Percentiles rank a stretch among this genome's conserved stretches.
These are phyloP conservation scores for Penicillium sp. DNA, from an alignment of 2,329 filamentous ascomycete species.

Conservation along the genomic window DNA sequence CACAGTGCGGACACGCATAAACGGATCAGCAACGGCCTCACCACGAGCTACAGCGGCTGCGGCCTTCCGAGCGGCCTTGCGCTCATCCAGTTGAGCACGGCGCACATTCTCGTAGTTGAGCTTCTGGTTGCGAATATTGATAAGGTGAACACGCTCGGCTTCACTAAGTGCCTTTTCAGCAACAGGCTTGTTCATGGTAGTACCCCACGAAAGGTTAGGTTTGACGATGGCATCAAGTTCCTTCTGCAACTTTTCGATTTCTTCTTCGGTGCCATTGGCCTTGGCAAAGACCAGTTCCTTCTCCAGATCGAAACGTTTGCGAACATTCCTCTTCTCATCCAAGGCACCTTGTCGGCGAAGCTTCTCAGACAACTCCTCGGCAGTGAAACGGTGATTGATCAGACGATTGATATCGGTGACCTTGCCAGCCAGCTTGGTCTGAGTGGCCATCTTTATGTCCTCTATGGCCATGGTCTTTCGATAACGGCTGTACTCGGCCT, in stretches of 20 bases:
- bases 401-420: slow-evolving; percentile 78
- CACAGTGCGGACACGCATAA: slow-evolving; percentile 64
- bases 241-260: slow-evolving; percentile 49
- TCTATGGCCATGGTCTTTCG: slow-evolving; percentile 73
- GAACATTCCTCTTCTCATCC: slow-evolving; percentile 65
- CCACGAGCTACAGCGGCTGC: slow-evolving; percentile 64
- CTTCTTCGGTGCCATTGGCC: slow-evolving; percentile 62
- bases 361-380: slow-evolving; percentile 77
- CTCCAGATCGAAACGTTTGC: slow-evolving; percentile 67
- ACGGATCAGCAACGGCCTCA: slow-evolving; percentile 57
- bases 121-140: slow-evolving; percentile 82
- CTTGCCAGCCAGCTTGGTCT: slow-evolving; percentile 67
- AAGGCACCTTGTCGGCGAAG: slow-evolving; percentile 70
- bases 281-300: slow-evolving; percentile 68
- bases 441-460: slow-evolving; percentile 72
- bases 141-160: slow-evolving; percentile 77
- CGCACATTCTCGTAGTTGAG: slow-evolving; percentile 88
- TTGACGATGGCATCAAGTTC: slow-evolving; percentile 48
- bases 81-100: slow-evolving; percentile 82
- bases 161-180: slow-evolving; percentile 57
- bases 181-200: slow-evolving; percentile 61
- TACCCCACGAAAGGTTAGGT: slow-evolving; percentile 73
- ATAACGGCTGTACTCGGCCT: slow-evolving; percentile 81
- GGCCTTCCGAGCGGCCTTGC: slow-evolving; percentile 61
- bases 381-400: slow-evolving; percentile 78